Evolutionary conservation across 805 yeast genomes (phyloP).

Genomic region (Candida taoyuanica): DNA sequence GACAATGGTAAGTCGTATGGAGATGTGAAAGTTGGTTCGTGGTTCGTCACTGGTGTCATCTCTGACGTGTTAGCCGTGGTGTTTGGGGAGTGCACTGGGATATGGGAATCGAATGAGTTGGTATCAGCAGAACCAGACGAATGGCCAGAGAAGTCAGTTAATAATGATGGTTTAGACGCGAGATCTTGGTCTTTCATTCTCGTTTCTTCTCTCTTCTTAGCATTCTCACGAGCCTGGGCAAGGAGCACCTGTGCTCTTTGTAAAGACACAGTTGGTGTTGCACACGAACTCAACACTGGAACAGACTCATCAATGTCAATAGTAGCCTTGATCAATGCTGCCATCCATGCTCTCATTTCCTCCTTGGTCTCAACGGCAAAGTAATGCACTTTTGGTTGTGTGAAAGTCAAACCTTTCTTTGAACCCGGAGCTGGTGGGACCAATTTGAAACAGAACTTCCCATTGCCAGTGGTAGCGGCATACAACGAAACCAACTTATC

Average conservation of each 20-base stretch:
- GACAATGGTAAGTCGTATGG: slow-evolving; percentile 47
- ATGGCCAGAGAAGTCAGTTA: slow-evolving; percentile 26
- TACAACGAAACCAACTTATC: slow-evolving; percentile 81
- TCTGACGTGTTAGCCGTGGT: slow-evolving; percentile 39
- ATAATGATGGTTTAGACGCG: slow-evolving; percentile 16
- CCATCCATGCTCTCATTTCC: slow-evolving; percentile 94
- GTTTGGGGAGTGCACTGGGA: slow-evolving; percentile 28
- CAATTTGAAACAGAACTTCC: slow-evolving; percentile 87
- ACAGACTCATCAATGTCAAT: slow-evolving; percentile 91
- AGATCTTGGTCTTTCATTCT: slow-evolving; percentile 24
- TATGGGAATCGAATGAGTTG: slow-evolving; percentile 26
- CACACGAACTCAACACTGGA: slow-evolving; percentile 88
- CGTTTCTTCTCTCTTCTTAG: slow-evolving; percentile 47
- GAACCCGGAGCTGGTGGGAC: slow-evolving; percentile 98
- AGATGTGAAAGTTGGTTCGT: slow-evolving; percentile 44
- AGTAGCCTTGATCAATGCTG: slow-evolving; percentile 90
- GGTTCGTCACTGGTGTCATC: slow-evolving; percentile 22
- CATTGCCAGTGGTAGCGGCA: slow-evolving; percentile 92
- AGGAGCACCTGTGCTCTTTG: slow-evolving; percentile 82
- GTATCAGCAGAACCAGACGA: slow-evolving; percentile 29
- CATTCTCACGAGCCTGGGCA: slow-evolving; percentile 76
- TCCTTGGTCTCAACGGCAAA: slow-evolving; percentile 91
- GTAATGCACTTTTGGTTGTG: slow-evolving; percentile 93
- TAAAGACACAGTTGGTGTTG: slow-evolving; percentile 91
- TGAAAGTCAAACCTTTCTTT: slow-evolving; percentile 89